A percentile compares a stretch with the other conserved stretches of the same genome.
phyloP scores from a whole-genome alignment of 116 monocot species.

The Trichopus zeylanicus region DNA sequence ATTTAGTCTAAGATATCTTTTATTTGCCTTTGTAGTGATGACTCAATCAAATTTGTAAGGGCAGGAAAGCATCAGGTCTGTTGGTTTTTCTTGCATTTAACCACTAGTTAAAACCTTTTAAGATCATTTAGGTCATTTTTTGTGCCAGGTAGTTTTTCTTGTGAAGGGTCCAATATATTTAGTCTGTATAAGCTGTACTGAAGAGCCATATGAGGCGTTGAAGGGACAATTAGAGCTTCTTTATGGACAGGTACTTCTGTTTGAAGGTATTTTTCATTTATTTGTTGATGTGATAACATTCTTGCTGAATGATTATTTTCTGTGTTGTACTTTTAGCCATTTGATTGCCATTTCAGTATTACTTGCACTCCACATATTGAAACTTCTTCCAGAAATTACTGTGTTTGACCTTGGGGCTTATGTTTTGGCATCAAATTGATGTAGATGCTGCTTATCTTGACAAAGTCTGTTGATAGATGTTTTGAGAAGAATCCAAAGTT shows the following conservation, averaged over 20 bases:
- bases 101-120: too few relatives aligned
- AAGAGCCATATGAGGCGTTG: conserved; percentile 85
- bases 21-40: conserved; percentile 57
- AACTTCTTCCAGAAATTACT: background rate
- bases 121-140: background rate
- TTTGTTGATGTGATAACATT: background rate
- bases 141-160: conserved; percentile 84
- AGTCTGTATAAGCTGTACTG: conserved; percentile 96
- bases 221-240: conserved; percentile 86
- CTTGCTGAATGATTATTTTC: background rate
- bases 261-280: background rate
- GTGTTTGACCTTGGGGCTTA: conserved; percentile 1
- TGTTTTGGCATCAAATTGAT: background rate
- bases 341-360: background rate
- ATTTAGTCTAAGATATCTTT: conserved; percentile 12
- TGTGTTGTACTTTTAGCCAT: background rate
- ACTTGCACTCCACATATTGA: background rate
- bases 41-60: conserved; percentile 74
- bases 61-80: conserved; percentile 95
- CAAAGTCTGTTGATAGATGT: conserved; percentile 93
- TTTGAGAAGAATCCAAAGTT: conserved; percentile 98
- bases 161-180: conserved; percentile 99
- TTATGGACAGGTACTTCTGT: conserved; percentile 74
- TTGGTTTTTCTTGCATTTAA: conserved; percentile 5
- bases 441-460: conserved; percentile 96